Conservation (phyloP, 1,284 basidiomycete genomes). For the Apiotrichum akiyoshidainum region DNA sequence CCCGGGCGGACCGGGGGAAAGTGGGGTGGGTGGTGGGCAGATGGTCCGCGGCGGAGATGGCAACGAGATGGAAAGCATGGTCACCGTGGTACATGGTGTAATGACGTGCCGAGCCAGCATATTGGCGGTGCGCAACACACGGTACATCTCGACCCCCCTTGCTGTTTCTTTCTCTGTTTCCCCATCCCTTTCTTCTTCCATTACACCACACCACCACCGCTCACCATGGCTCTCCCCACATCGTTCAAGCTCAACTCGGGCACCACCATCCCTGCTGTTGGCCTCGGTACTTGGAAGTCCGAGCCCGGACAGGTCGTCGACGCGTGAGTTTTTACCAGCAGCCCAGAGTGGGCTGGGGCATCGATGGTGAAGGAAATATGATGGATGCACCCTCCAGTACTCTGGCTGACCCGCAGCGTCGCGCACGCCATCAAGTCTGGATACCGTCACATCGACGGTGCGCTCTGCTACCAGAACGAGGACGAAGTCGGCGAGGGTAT, state of each 20-base stretch:
- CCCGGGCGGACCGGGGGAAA: too few relatives aligned
- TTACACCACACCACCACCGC: too few relatives aligned
- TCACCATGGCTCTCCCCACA: constrained; percentile 47
- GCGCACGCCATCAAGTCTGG: constrained; percentile 68
- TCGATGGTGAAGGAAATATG: background rate
- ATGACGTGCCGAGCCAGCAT: too few relatives aligned
- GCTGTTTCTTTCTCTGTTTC: too few relatives aligned
- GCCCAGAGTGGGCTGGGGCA: background rate
- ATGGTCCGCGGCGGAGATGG: too few relatives aligned
- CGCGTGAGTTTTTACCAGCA: constrained; percentile 48
- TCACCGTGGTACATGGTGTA: too few relatives aligned
- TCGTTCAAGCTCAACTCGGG: constrained; percentile 66
- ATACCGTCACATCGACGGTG: constrained; percentile 76
- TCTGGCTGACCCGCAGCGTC: constrained; percentile 50
- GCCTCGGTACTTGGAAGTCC: constrained; percentile 79
- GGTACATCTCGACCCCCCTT: too few relatives aligned
- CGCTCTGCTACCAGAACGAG: constrained; percentile 68
- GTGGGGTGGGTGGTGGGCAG: too few relatives aligned
- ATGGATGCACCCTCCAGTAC: background rate
- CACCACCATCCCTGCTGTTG: constrained; percentile 63
- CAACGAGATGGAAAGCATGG: too few relatives aligned
- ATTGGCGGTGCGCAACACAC: too few relatives aligned
- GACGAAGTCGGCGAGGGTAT: constrained; percentile 81
- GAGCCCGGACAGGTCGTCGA: constrained; percentile 64
- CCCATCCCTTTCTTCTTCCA: too few relatives aligned